Evolutionary conservation across 495 filamentous ascomycete species (phyloP).

Genomic region (Tuber aestivum): DNA sequence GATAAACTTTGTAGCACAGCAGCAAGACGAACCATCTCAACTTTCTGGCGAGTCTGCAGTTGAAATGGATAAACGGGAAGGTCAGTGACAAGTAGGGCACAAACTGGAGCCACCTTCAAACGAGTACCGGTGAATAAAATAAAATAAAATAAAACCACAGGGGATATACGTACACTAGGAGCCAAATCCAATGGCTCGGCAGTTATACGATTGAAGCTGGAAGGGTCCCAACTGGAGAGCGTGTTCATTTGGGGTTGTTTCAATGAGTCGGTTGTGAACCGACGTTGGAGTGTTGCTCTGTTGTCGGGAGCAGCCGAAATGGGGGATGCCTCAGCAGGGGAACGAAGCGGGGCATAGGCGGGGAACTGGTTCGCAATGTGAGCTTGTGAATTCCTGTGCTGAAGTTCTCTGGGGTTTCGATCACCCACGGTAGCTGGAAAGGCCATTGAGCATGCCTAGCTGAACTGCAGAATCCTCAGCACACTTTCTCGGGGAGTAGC

Average conservation of each 20-base stretch:
- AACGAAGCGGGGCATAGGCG: constrained; percentile 43
- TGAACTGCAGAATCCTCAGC: constrained; percentile 26
- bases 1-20: constrained; percentile 4
- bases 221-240: constrained; percentile 30
- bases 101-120: background rate
- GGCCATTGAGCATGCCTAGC: constrained; percentile 43
- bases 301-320: constrained; percentile 38
- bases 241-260: constrained; percentile 29
- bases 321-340: constrained; percentile 28
- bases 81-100: background rate
- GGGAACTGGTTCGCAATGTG: constrained; percentile 40
- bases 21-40: constrained; percentile 37
- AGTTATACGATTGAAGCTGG: constrained; percentile 40
- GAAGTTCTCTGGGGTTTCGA: constrained; percentile 41
- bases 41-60: constrained; percentile 36
- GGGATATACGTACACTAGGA: constrained; percentile 49
- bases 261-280: constrained; percentile 82
- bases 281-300: constrained; percentile 69
- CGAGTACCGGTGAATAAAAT: no score
- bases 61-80: background rate
- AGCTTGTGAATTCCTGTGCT: constrained; percentile 35
- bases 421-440: constrained; percentile 42
- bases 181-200: constrained; percentile 56
- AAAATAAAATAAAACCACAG: constrained; percentile 6
- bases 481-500: constrained; percentile 17